phyloP scores from a whole-genome alignment of 148 eudicot genomes.

The Beta vulgaris region DNA sequence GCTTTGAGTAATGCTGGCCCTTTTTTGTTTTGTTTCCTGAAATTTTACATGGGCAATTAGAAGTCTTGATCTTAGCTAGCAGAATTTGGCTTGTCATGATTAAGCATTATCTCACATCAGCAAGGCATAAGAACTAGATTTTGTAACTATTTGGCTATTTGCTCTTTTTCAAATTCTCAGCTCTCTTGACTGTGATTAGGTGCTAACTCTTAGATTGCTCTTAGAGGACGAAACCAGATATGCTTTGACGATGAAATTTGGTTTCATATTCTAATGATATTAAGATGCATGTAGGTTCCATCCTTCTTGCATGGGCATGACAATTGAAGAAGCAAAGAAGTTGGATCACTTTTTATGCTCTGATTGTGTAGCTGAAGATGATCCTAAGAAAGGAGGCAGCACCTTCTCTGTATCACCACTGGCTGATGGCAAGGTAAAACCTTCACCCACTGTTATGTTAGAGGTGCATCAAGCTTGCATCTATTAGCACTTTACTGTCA shows the following conservation, averaged over 20 bases:
- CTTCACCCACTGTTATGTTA: conserved; percentile 7
- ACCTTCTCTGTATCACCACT: conserved; percentile 49
- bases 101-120: conserved; percentile 4
- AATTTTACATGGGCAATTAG: neutral
- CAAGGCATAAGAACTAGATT: neutral
- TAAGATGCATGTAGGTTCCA: conserved; percentile 64
- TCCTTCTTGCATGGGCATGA: conserved; percentile 93
- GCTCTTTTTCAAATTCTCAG: neutral
- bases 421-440: conserved; percentile 61
- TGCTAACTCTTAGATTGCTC: conserved; percentile 5
- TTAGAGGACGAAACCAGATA: neutral
- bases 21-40: neutral
- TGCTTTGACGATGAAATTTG: neutral
- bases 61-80: neutral
- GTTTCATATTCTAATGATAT: neutral
- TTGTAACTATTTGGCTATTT: neutral
- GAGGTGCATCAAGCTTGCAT: neutral
- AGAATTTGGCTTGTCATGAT: neutral
- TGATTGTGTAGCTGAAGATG: conserved; percentile 73
- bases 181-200: neutral
- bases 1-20: neutral
- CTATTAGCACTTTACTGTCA: neutral
- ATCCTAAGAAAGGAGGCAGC: conserved; percentile 54
- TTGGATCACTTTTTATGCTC: conserved; percentile 81
- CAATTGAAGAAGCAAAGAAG: conserved; percentile 89